These are phyloP conservation scores for Yarrowia hollandica DNA, from an alignment of 805 yeast genomes.

Conservation along the genomic window DNA sequence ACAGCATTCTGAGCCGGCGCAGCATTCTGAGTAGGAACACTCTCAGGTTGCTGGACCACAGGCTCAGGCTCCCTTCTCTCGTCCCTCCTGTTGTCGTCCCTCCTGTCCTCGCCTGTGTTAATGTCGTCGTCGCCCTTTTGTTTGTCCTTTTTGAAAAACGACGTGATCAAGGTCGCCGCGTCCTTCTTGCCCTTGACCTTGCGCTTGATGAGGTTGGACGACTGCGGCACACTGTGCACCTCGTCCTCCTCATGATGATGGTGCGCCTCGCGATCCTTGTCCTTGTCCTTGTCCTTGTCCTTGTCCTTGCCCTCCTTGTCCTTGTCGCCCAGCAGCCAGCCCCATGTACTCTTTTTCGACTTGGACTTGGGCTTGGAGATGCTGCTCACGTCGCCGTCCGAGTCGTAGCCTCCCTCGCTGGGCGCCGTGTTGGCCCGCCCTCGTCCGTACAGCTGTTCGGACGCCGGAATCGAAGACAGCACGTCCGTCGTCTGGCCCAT, in stretches of 20 bases:
- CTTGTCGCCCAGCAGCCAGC: conserved; percentile 28
- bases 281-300: conserved; percentile 25
- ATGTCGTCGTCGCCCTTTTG: conserved; percentile 17
- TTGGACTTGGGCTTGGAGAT: background rate
- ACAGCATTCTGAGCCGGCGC: background rate
- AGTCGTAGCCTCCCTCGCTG: conserved; percentile 16
- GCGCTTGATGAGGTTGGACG: conserved; percentile 23
- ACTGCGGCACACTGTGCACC: conserved; percentile 31
- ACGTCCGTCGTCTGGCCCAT: conserved; percentile 27
- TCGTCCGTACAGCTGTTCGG: conserved; percentile 12
- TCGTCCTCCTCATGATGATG: too few relatives aligned
- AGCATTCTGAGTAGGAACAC: background rate
- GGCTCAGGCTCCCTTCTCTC: background rate
- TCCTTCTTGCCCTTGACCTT: conserved; percentile 31
- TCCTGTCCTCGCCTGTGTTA: background rate
- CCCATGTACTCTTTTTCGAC: conserved; percentile 28
- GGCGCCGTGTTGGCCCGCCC: conserved; percentile 10
- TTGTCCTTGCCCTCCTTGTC: conserved; percentile 30
- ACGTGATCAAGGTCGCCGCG: conserved; percentile 33
- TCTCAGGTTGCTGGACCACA: background rate
- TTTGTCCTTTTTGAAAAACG: conserved; percentile 35
- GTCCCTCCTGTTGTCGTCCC: background rate
- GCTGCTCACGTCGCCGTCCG: conserved; percentile 10
- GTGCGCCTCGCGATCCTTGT: conserved; percentile 15
- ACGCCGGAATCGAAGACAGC: background rate